Base-by-base conservation (phyloP, 257 asterid species). In the Plantago major region DNA sequence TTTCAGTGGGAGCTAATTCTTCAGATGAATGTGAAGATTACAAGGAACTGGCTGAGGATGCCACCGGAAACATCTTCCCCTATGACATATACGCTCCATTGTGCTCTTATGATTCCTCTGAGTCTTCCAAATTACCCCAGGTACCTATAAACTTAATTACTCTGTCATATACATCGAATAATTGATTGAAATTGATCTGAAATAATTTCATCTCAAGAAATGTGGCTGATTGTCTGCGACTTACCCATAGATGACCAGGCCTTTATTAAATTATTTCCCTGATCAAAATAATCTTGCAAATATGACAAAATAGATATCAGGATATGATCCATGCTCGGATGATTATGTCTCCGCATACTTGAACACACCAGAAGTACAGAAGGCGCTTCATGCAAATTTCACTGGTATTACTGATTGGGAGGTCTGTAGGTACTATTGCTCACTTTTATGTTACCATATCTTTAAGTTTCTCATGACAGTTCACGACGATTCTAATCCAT, bases 11-110 rank as follows among this genome's bases (percentile, higher is more conserved):
- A 33, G 40, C 87, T 1, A 6, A 8, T 7, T 54, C 62, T 2
- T 40, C 92, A 48, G 62, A 65, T 1, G 19, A 40, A 3, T 82
- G 89, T 62, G 0, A 3, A 1, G 8, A 42, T 1, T 60, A 65
- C 64, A 0, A 1, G 48, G 4, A 0, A 6, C 54, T 18, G 60
- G 83, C 79, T 2, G 46, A 9, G 6, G 7, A 0, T 11, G 77
- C 62, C 0, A 4, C 0, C 1, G 77, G 81, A 9, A 37, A 62
- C 0, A 53, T 81, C 3, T 74, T 38, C 60, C 0, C 0, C 6
- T 79, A 73, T 13, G 71, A 81, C 63, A 81, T 84, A 1, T 86
- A 86, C 45, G 80, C 84, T 4, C 91, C 88, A 5, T 58, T 67
- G 17, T 86, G 95, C 19, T 42, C 37, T 37, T 64, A 69, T 0